These are phyloP conservation scores for Pichia sp. DNA, from an alignment of 1,139 yeast genomes.

Conservation along the genomic window DNA sequence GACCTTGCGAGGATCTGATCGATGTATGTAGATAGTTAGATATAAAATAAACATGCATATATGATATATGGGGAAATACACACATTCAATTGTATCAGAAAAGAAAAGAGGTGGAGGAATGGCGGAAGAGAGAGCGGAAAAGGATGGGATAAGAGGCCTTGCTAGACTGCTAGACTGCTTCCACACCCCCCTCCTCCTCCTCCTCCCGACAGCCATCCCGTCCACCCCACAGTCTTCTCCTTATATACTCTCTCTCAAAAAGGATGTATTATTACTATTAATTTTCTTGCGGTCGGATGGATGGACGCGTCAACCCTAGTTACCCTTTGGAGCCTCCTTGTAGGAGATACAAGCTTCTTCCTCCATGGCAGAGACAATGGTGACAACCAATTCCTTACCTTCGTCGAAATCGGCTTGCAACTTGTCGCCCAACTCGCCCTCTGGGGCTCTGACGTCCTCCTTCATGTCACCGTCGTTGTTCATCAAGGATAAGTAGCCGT, in stretches of 20 bases:
- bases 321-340: slow-evolving; percentile 93
- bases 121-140: background rate
- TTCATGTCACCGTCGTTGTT: slow-evolving; percentile 96
- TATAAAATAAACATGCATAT: background rate
- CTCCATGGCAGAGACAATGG: slow-evolving; percentile 97
- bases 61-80: background rate
- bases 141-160: too few species aligned
- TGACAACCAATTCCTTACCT: slow-evolving; percentile 94
- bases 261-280: background rate
- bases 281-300: background rate
- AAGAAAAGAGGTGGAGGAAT: background rate
- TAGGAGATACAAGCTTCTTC: slow-evolving; percentile 97
- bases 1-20: slow-evolving; percentile 12
- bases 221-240: too few species aligned
- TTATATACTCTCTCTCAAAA: background rate
- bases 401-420: slow-evolving; percentile 91
- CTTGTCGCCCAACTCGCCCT: slow-evolving; percentile 93
- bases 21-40: background rate
- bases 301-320: slow-evolving; percentile 28
- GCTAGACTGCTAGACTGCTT: too few species aligned
- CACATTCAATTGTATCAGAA: background rate
- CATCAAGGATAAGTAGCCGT: slow-evolving; percentile 96
- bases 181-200: too few species aligned
- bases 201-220: too few species aligned
- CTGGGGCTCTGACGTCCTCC: slow-evolving; percentile 98